phyloP scores from a whole-genome alignment of 805 yeast genomes.

The Yamadazyma phyllophila region DNA sequence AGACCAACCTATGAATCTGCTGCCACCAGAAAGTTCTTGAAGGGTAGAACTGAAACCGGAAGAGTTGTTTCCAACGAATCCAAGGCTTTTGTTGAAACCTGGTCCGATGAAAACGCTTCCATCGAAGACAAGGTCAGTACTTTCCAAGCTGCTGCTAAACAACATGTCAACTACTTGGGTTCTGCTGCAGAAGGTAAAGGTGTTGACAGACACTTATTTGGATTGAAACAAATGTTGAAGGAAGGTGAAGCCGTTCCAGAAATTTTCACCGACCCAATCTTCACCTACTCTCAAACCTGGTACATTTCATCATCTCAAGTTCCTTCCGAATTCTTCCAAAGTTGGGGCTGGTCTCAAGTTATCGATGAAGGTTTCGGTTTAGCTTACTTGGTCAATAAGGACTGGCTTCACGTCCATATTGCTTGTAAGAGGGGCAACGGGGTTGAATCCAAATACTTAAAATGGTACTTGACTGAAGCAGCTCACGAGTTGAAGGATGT shows the following conservation, averaged over 20 bases:
- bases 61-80: conserved; percentile 78
- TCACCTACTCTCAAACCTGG: conserved; percentile 79
- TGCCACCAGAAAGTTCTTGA: conserved; percentile 82
- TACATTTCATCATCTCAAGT: conserved; percentile 85
- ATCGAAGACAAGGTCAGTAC: conserved; percentile 58
- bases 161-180: conserved; percentile 71
- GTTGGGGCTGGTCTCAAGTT: conserved; percentile 96
- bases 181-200: conserved; percentile 85
- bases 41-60: conserved; percentile 94
- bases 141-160: conserved; percentile 67
- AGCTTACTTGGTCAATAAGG: conserved; percentile 87
- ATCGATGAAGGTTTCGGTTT: conserved; percentile 90
- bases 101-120: conserved; percentile 57
- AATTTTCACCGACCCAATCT: conserved; percentile 73
- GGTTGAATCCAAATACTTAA: conserved; percentile 56
- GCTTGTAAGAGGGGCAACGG: conserved; percentile 66
- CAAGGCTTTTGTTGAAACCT: conserved; percentile 65
- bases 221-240: conserved; percentile 69
- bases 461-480: conserved; percentile 67
- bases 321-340: conserved; percentile 75
- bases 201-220: conserved; percentile 91
- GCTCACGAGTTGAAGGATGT: conserved; percentile 79
- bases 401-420: conserved; percentile 83
- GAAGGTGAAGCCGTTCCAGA: conserved; percentile 61
- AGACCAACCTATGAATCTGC: conserved; percentile 96